A percentile compares a stretch with the other conserved stretches of the same genome.
These are phyloP conservation scores for Aspergillus novoparasiticus DNA, from an alignment of 2,329 filamentous ascomycete species.

Conservation along the genomic window DNA sequence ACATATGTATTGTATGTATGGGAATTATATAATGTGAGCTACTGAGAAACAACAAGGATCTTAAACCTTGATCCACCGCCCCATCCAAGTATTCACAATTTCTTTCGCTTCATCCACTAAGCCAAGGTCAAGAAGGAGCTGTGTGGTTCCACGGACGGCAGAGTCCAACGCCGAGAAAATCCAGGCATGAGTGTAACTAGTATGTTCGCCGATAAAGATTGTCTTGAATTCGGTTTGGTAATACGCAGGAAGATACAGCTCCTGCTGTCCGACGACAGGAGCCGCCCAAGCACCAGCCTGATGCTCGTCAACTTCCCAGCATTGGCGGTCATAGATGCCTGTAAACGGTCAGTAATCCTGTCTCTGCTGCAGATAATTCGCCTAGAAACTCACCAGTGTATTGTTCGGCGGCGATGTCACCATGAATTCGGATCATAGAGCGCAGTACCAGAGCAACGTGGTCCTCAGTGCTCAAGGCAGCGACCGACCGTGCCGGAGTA, in stretches of 20 bases:
- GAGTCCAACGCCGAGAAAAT: conserved; percentile 64
- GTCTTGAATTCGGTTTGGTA: conserved; percentile 70
- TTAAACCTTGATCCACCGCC: conserved; percentile 58
- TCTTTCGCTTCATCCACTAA: conserved; percentile 71
- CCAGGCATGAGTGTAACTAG: conserved; percentile 67
- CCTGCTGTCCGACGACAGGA: conserved; percentile 66
- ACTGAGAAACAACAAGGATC: too few relatives aligned
- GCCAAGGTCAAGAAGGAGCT: conserved; percentile 64
- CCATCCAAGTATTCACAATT: conserved; percentile 68
- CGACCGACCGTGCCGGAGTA: conserved; percentile 26
- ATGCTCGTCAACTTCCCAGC: conserved; percentile 66
- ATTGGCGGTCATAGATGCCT: conserved; percentile 61
- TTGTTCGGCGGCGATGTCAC: conserved; percentile 59
- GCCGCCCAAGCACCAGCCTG: conserved; percentile 65
- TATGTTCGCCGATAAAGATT: conserved; percentile 72
- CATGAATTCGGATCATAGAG: conserved; percentile 70
- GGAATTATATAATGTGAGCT: too few relatives aligned
- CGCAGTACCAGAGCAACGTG: conserved; percentile 66
- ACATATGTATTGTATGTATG: too few relatives aligned
- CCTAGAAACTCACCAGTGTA: conserved; percentile 56
- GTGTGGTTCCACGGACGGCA: conserved; percentile 65
- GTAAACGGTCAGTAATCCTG: background rate
- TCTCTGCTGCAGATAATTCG: too few relatives aligned
- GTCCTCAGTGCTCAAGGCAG: conserved; percentile 30
- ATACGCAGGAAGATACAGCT: conserved; percentile 71